A percentile compares a stretch with the other conserved stretches of the same genome.
These are phyloP conservation scores for Pleurotus platypus DNA, from an alignment of 768 basidiomycete species.

Conservation along the genomic window DNA sequence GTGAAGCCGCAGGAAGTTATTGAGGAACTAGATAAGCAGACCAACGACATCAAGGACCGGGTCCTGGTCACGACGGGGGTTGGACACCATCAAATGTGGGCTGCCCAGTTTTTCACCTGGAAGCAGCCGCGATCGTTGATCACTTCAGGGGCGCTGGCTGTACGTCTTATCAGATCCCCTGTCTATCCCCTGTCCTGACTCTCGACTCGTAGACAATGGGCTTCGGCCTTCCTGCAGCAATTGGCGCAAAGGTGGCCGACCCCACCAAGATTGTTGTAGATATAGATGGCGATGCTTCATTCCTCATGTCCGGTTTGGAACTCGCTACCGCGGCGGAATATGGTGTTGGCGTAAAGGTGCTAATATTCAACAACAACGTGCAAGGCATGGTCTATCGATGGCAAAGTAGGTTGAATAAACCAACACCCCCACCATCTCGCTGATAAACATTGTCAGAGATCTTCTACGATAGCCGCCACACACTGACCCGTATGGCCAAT, in stretches of 20 bases:
- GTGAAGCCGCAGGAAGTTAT: conserved; percentile 98
- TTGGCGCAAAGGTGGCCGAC: conserved; percentile 95
- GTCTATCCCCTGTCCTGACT: no score
- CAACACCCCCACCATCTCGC: no score
- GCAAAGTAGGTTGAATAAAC: conserved; percentile 62
- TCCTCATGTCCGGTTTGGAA: conserved; percentile 99
- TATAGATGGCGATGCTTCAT: conserved; percentile 98
- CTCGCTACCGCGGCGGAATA: conserved; percentile 90
- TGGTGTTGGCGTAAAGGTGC: conserved; percentile 90
- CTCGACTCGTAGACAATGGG: conserved; percentile 88
- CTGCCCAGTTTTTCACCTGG: no score
- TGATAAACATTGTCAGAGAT: no score
- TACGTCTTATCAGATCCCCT: no score
- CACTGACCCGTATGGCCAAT: conserved; percentile 93
- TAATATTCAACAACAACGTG: conserved; percentile 94
- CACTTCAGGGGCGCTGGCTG: no score
- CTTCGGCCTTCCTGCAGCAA: conserved; percentile 90
- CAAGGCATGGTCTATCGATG: conserved; percentile 99
- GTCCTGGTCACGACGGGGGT: conserved; percentile 93
- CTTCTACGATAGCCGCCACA: conserved; percentile 89
- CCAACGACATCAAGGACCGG: conserved; percentile 74
- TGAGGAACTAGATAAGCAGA: conserved; percentile 84
- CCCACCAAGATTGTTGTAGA: conserved; percentile 93
- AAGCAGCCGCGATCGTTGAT: no score
- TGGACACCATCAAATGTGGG: no score